Evolutionary conservation across 805 yeast species (phyloP), one percentile per base, ranked within the genome.

Genomic region (Maudiozyma pseudohumilis): DNA sequence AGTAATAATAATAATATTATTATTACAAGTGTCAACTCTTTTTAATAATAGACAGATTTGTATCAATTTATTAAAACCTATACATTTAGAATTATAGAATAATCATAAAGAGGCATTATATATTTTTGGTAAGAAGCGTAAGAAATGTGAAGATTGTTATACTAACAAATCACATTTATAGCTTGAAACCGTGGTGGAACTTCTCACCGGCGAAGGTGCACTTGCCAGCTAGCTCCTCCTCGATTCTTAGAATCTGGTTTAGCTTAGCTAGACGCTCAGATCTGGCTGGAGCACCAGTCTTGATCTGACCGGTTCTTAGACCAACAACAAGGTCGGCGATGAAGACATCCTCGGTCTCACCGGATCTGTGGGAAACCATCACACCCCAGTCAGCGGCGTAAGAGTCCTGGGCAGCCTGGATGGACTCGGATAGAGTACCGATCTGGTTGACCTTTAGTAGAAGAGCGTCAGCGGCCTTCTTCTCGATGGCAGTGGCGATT

Each of bases 201-300:
- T 83, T 69, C 61, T 72, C 74, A 67, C 97, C 96, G 50, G 97
- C 96, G 74, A 76, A 89, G 66, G 88, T 61, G 51, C 96, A 96
- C 77, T 87, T 86, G 81, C 77, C 88, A 64, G 96, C 97, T 64
- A 89, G 82, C 74, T 84, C 94, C 75, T 89, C 95, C 78, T 92
- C 97, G 61, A 89, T 89, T 75, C 97, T 85, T 68, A 89, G 78
- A 69, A 89, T 80, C 78, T 89, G 96, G 88, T 89, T 89, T 69
- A 82, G 80, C 76, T 89, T 89, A 67, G 97, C 97, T 70, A 92
- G 81, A 81, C 98, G 89, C 77, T 89, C 98, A 55, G 96, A 85
- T 77, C 98, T 88, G 56, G 96, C 95, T 65, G 97, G 97, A 65
- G 98, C 97, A 80, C 98, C 98, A 56, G 96, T 85, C 88, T 89